Base-by-base conservation (phyloP, 2,329 filamentous ascomycete genomes). In the Curvularia spicifera region DNA sequence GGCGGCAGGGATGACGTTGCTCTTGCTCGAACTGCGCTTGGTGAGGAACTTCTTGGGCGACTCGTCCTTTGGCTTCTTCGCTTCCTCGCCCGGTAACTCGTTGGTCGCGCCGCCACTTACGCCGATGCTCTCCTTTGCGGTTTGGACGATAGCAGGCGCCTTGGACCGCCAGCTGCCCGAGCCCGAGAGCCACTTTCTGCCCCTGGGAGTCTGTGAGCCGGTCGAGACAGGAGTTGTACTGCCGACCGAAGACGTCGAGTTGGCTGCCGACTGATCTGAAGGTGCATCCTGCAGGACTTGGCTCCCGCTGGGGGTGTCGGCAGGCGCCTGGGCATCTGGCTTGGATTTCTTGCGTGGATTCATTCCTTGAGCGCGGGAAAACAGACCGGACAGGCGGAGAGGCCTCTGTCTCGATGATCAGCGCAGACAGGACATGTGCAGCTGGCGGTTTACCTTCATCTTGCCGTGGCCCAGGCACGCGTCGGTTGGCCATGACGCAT, bases 21-120 rank as follows among this genome's bases (percentile, higher is more conserved):
- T 79, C 71, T 83, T 83, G 62, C 80, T 77, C 55, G 77, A 79
- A 51, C 76, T 77, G 55, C 78, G 76, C 67, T 80, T 79, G 52
- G 78, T 77, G 51, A 82, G 64, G 47, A 78, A 73, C 60, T 71
- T 73, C 45, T 69, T 67, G 1, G 75, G 74, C 9, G 73, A 74
- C 52, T 71, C 65, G 48, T 67, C 67, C 28, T 56, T 66, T 4
- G 64, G 49, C 37, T 69, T 67, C 51, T 71, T 74, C 10, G 64
- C 66, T 18, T 70, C 73, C 37, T 76, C 70, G 6, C 47, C 57
- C 8, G 72, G 71, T 12, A 78, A 66, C 53, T 81, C 79, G 15
- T 76, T 76, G 4, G 78, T 79, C 1, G 79, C 73, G 22, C 79
- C 79, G 46, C 78, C 77, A 45, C 75, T 75, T 24, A 78, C 75